phyloP scores from a whole-genome alignment of 2,329 filamentous ascomycete genomes.

The Sporothrix mexicana region DNA sequence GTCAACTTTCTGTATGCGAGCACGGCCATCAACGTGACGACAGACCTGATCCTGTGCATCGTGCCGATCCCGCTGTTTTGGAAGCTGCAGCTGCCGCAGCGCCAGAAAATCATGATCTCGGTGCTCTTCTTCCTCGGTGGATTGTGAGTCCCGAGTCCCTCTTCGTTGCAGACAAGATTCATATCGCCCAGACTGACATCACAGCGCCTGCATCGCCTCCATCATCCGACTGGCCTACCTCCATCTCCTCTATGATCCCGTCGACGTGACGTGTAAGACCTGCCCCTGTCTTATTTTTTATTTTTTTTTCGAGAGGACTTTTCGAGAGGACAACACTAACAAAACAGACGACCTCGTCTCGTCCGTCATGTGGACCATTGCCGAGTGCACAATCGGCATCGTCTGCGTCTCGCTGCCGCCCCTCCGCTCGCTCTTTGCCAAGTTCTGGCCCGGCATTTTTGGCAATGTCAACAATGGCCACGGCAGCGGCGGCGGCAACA shows the following conservation, averaged over 20 bases:
- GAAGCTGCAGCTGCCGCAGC: conserved; percentile 40
- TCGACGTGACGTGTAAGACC: conserved; percentile 44
- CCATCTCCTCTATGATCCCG: conserved; percentile 36
- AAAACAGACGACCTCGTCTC: conserved; percentile 42
- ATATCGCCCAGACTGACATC: background rate
- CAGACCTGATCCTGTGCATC: conserved; percentile 43
- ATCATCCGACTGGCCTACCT: conserved; percentile 42
- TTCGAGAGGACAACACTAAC: no score
- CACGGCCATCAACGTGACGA: conserved; percentile 42
- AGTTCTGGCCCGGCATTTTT: conserved; percentile 34
- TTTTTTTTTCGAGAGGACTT: no score
- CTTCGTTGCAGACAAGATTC: background rate
- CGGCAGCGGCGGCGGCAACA: background rate
- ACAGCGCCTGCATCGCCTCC: conserved; percentile 41
- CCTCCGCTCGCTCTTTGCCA: conserved; percentile 38
- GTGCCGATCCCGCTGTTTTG: conserved; percentile 44
- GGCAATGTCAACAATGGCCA: background rate
- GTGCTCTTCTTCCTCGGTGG: conserved; percentile 42
- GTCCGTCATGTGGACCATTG: conserved; percentile 44
- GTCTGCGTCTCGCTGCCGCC: conserved; percentile 46
- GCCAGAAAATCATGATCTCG: conserved; percentile 42
- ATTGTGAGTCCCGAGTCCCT: conserved; percentile 41
- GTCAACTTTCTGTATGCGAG: conserved; percentile 42
- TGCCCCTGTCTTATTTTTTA: background rate
- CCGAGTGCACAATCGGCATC: conserved; percentile 45